Base-by-base conservation (phyloP, 805 yeast genomes). In the Myxozyma neotropica region DNA sequence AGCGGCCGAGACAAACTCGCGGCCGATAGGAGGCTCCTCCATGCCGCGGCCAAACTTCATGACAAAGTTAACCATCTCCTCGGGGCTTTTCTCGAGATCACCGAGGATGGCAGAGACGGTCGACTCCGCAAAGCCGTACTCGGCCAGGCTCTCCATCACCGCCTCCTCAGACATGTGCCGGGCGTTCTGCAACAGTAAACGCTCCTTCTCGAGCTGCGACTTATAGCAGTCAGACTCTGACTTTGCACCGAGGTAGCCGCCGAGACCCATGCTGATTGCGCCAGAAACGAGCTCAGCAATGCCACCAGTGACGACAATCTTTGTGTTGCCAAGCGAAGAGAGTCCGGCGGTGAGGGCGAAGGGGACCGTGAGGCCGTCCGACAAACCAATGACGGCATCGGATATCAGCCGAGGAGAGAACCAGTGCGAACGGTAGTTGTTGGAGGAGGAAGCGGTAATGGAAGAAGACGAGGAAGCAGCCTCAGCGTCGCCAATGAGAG, bases 321-420 rank as follows among this genome's bases (percentile, higher is more conserved):
- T 87, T 17, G 96, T 78, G 73, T 89, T 88, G 54, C 99, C 99
- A 54, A 93, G 80, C 0, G 95, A 86, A 0, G 96, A 87, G 57
- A 93, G 80, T 50, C 98, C 99, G 0, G 99, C 98, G 1, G 98
- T 94, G 67, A 94, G 81, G 1, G 99, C 99, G 79, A 93, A 93
- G n/a, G 99, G 99, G 42, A 93, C 99, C 0, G 98, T 93, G 66
- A 93, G 81, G 3, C 99, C 99, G 73, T 93, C 99, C 36, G 94
- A 86, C 52, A 93, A 81, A 4, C 99, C 99, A 70, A 93, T 93
- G 67, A 93, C 90, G 57, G 89, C 80, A 73, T 93, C 98, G 47
- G 94, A 86, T 87, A 93, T 89, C 26, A 92, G 92, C 72, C 99
- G 83, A 8, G 99, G 99, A 13, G 65, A 61, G 48, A 61, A 45